Evolutionary conservation across 148 eudicot genomes (phyloP).

Genomic region (Pouteria glomerata): DNA sequence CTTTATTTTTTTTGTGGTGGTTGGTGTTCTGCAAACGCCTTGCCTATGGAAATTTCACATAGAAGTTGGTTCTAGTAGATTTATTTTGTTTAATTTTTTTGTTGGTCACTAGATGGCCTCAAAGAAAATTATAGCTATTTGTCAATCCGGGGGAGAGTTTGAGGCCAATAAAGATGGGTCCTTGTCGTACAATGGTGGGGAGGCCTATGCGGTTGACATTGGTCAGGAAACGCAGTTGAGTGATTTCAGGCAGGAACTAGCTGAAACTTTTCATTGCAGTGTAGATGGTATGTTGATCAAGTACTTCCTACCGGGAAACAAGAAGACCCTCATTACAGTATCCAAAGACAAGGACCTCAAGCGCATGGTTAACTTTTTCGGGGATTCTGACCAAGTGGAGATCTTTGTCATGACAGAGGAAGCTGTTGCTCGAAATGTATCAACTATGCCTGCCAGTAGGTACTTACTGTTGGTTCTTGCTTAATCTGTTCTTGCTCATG

Average conservation of each 20-base stretch:
- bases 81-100: not conserved
- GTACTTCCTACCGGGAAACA: slow-evolving; percentile 77
- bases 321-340: slow-evolving; percentile 59
- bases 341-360: slow-evolving; percentile 73
- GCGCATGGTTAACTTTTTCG: slow-evolving; percentile 65
- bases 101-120: slow-evolving; percentile 21
- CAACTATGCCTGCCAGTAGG: slow-evolving; percentile 57
- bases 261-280: slow-evolving; percentile 53
- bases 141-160: slow-evolving; percentile 80
- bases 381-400: slow-evolving; percentile 56
- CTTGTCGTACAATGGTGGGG: slow-evolving; percentile 63
- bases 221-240: slow-evolving; percentile 41
- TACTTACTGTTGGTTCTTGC: slow-evolving; percentile 12
- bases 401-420: slow-evolving; percentile 48
- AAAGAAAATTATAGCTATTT: slow-evolving; percentile 72
- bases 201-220: slow-evolving; percentile 73
- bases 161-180: slow-evolving; percentile 50
- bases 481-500: not conserved
- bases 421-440: slow-evolving; percentile 31
- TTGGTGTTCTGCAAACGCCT: not conserved
- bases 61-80: not conserved
- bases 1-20: no score
- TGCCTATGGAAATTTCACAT: not conserved
- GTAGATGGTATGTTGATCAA: slow-evolving; percentile 44
- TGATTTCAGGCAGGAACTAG: slow-evolving; percentile 61